phyloP scores from a whole-genome alignment of 129 eudicot species.

The Kitagawia praeruptora region DNA sequence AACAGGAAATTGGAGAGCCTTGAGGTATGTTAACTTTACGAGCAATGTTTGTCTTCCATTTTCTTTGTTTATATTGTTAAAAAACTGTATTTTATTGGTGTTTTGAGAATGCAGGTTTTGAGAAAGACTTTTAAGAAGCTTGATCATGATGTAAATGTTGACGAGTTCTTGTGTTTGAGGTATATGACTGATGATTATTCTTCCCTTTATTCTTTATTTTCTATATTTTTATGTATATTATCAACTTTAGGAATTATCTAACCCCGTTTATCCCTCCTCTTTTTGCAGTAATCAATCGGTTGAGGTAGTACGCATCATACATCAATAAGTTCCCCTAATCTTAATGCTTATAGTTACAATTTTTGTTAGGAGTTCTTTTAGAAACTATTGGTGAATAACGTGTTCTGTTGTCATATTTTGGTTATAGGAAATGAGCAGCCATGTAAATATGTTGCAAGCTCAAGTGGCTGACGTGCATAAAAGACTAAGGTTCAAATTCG shows the following conservation, averaged over 20 bases:
- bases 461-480: slow-evolving; percentile 58
- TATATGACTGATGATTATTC: slow-evolving; percentile 13
- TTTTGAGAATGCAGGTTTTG: slow-evolving; percentile 48
- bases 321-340: slow-evolving; percentile 14
- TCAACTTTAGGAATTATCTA: not conserved
- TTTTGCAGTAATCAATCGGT: slow-evolving; percentile 71
- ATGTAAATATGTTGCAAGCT: slow-evolving; percentile 50
- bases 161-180: slow-evolving; percentile 79
- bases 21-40: slow-evolving; percentile 47
- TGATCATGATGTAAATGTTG: slow-evolving; percentile 81
- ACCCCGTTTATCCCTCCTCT: slow-evolving; percentile 4
- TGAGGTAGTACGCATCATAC: slow-evolving; percentile 48
- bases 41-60: not conserved
- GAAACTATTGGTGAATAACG: not conserved
- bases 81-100: slow-evolving; percentile 5
- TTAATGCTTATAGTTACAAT: slow-evolving; percentile 3
- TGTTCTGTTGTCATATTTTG: slow-evolving; percentile 5
- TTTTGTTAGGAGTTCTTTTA: not conserved
- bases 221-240: not conserved
- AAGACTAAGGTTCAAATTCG: slow-evolving; percentile 38
- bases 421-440: slow-evolving; percentile 57
- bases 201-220: not conserved
- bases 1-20: slow-evolving; percentile 96
- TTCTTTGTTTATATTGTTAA: not conserved
- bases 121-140: slow-evolving; percentile 85